Evolutionary conservation across 2,329 filamentous ascomycete species (phyloP).

Genomic region (Setomelanomma holmii): DNA sequence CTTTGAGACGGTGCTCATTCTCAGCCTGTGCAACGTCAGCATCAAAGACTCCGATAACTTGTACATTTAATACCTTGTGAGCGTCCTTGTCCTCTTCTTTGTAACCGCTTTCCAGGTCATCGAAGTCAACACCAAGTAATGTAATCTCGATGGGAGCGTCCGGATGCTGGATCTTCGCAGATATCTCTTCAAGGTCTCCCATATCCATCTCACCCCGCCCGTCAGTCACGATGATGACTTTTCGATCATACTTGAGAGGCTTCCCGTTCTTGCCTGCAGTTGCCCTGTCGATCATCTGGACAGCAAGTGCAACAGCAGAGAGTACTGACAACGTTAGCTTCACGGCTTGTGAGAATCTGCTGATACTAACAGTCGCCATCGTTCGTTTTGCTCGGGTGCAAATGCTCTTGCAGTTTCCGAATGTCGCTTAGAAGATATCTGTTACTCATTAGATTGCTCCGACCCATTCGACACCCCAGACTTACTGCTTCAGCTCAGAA

Average conservation of each 20-base stretch:
- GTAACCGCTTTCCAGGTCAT: slow-evolving; percentile 86
- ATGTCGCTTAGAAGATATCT: slow-evolving; percentile 73
- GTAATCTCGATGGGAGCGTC: slow-evolving; percentile 72
- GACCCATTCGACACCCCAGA: neutral
- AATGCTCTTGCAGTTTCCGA: slow-evolving; percentile 65
- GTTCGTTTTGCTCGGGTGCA: slow-evolving; percentile 72
- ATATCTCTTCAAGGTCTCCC: slow-evolving; percentile 74
- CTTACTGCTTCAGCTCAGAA: slow-evolving; percentile 66
- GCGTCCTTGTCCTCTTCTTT: slow-evolving; percentile 86
- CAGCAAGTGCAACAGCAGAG: slow-evolving; percentile 84
- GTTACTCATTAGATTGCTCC: slow-evolving; percentile 8
- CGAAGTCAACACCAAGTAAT: slow-evolving; percentile 89
- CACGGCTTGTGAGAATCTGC: too few relatives aligned
- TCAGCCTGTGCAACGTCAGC: slow-evolving; percentile 55
- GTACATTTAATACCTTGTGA: slow-evolving; percentile 63
- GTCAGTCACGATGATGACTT: slow-evolving; percentile 84
- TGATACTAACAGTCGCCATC: slow-evolving; percentile 73
- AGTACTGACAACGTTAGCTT: slow-evolving; percentile 61
- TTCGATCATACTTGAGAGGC: slow-evolving; percentile 44
- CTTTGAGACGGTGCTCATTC: slow-evolving; percentile 74
- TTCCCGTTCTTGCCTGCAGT: slow-evolving; percentile 71
- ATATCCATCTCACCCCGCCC: slow-evolving; percentile 75
- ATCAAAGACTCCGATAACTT: neutral
- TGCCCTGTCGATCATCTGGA: slow-evolving; percentile 88
- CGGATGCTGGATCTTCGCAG: slow-evolving; percentile 74